Evolutionary conservation across 2,329 filamentous ascomycete species (phyloP).

Genomic region (Trichoderma sp.): DNA sequence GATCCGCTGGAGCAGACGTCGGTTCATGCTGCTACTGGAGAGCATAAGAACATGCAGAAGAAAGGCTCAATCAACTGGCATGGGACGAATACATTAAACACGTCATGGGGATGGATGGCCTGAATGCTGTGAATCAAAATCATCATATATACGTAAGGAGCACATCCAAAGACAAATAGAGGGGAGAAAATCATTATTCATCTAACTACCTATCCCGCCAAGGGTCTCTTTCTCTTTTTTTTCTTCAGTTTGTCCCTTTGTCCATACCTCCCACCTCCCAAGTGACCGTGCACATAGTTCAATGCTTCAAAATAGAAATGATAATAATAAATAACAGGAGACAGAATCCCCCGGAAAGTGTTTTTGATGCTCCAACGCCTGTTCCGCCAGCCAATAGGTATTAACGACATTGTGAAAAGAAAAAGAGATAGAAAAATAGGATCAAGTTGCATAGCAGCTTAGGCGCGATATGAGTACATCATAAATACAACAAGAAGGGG

Average conservation of each 20-base stretch:
- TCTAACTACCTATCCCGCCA: conserved; percentile 40
- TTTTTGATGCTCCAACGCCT: conserved; percentile 58
- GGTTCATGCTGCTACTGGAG: background rate
- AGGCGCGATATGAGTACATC: conserved; percentile 56
- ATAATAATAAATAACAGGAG: background rate
- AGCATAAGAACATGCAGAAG: background rate
- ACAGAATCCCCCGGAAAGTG: conserved; percentile 38
- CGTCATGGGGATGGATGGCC: conserved; percentile 30
- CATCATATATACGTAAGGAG: background rate
- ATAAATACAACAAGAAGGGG: conserved; percentile 45
- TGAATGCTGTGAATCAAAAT: background rate
- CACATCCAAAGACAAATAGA: conserved; percentile 42
- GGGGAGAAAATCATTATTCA: conserved; percentile 60
- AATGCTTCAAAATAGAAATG: conserved; percentile 42
- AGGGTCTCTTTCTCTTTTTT: conserved; percentile 39
- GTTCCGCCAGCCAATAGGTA: conserved; percentile 48
- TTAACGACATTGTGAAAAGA: conserved; percentile 50
- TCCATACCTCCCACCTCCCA: conserved; percentile 46
- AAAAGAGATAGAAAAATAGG: conserved; percentile 38
- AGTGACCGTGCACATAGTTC: conserved; percentile 43
- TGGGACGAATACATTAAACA: conserved; percentile 28
- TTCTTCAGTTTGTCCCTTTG: conserved; percentile 33
- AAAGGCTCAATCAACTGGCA: conserved; percentile 21
- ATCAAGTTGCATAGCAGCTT: conserved; percentile 35
- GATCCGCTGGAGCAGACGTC: background rate